Base-by-base conservation (phyloP, 768 basidiomycete species). In the Exsudoporus frostii region DNA sequence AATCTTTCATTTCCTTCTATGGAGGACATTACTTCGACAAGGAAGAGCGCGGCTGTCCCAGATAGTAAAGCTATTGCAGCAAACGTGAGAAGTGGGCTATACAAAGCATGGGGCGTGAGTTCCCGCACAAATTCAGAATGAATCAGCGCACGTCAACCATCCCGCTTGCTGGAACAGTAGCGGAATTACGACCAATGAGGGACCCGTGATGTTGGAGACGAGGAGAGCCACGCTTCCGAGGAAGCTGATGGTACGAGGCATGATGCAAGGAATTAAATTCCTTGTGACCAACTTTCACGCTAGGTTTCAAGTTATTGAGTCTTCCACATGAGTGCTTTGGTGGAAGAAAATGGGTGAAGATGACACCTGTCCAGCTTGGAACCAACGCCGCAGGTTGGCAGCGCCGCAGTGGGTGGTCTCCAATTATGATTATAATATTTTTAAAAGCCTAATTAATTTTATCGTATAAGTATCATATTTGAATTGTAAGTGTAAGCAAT, bases 161-260 rank as follows among this genome's bases (percentile, higher is more conserved):
- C 64, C 63, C 37, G 63, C 63, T 25, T 65, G 64, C 20, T 65
- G 63, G 41, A 63, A 65, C 2, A 65, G 51, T 0, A 63, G 42
- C 0, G 63, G 63, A 14, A 65, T 56, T 4, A 65, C 55, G 20
- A 60, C 64, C 19, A 65, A 30, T 0, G 63, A 65, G 3, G 64
- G 63, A 0, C 63, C 63, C 0, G 63, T 65, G 20, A 60, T 65
- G 19, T 60, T 65, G 0, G 63, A 65, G 25, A 65, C 63, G 42
- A 65, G 64, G 25, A 65, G 63, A 8, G 63, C 63, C 3, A 65
- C 60, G 11, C 63, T 65, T 27, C 63, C 63, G 1, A 65, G 30
- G 33, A 57, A 62, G 15, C 27, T 50, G 45, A 65, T 65, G 22
- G 60, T 65, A 7, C 55, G 55, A 37, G 63, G 60, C 63, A 65